Conservation (phyloP, 2,329 filamentous ascomycete genomes). For the Colletotrichum gigasporum region DNA sequence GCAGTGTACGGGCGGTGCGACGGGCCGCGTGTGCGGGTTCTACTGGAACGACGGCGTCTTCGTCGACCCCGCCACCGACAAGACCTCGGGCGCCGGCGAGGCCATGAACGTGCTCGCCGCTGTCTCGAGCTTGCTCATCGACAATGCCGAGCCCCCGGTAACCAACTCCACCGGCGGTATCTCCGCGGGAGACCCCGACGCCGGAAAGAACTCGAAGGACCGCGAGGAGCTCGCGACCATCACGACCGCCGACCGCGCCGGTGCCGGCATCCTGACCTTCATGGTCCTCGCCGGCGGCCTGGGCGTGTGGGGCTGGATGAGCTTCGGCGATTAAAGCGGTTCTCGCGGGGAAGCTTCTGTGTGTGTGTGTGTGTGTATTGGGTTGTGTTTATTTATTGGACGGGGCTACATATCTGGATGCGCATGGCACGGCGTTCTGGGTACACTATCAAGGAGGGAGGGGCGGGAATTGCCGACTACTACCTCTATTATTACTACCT, state of each 20-base stretch:
- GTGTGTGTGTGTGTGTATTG: background rate
- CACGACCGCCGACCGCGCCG: conserved; percentile 56
- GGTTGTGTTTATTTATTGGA: conserved; percentile 10
- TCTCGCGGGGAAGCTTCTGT: no score
- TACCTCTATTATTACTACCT: background rate
- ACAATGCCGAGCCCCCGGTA: conserved; percentile 49
- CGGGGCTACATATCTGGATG: conserved; percentile 25
- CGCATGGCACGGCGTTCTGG: conserved; percentile 31
- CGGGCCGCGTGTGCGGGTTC: conserved; percentile 70
- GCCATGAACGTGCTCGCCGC: conserved; percentile 67
- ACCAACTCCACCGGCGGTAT: conserved; percentile 62
- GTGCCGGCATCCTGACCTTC: conserved; percentile 59
- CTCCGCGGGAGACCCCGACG: conserved; percentile 51
- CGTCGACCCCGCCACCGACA: conserved; percentile 57
- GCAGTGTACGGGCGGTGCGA: conserved; percentile 68
- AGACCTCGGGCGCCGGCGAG: conserved; percentile 66
- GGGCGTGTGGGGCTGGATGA: conserved; percentile 62
- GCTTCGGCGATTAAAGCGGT: conserved; percentile 32
- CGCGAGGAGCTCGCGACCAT: conserved; percentile 44
- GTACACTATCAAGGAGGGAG: background rate
- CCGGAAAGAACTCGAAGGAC: conserved; percentile 45
- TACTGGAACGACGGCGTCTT: conserved; percentile 64
- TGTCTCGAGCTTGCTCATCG: conserved; percentile 59
- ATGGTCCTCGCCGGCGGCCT: conserved; percentile 51
- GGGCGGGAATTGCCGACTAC: background rate